Percentiles rank a stretch among this genome's conserved stretches.
These are phyloP conservation scores for Thalia dealbata DNA, from an alignment of 176 grass and related monocot genomes.

Conservation along the genomic window DNA sequence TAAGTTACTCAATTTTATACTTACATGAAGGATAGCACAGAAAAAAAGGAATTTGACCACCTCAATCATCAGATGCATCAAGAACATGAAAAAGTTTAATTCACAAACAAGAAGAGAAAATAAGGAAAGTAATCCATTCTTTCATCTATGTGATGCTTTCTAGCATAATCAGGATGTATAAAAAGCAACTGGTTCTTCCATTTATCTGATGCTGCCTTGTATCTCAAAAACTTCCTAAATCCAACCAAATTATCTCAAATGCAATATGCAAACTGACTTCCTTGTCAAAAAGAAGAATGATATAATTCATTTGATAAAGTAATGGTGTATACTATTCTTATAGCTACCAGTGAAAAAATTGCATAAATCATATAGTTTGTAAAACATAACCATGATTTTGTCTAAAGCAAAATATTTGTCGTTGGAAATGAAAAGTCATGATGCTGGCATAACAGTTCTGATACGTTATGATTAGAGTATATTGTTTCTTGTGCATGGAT, in stretches of 20 bases:
- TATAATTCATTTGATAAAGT: neutral
- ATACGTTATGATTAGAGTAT: neutral
- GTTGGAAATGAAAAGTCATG: neutral
- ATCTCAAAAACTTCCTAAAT: neutral
- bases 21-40: neutral
- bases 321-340: neutral
- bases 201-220: neutral
- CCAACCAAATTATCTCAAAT: neutral
- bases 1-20: neutral
- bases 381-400: neutral
- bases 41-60: too few species aligned
- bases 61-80: too few species aligned
- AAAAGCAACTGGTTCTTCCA: too few species aligned
- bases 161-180: neutral
- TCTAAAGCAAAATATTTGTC: neutral
- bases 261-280: neutral
- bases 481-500: neutral
- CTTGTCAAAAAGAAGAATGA: neutral
- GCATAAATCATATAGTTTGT: neutral
- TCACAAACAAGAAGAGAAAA: neutral
- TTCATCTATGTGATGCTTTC: neutral
- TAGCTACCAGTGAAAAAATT: neutral
- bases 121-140: neutral
- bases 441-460: neutral
- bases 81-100: too few species aligned